Percentiles rank a stretch among this genome's conserved stretches.
Evolutionary conservation across 768 basidiomycete genomes (phyloP).

Genomic region (Amanita brunnescens): DNA sequence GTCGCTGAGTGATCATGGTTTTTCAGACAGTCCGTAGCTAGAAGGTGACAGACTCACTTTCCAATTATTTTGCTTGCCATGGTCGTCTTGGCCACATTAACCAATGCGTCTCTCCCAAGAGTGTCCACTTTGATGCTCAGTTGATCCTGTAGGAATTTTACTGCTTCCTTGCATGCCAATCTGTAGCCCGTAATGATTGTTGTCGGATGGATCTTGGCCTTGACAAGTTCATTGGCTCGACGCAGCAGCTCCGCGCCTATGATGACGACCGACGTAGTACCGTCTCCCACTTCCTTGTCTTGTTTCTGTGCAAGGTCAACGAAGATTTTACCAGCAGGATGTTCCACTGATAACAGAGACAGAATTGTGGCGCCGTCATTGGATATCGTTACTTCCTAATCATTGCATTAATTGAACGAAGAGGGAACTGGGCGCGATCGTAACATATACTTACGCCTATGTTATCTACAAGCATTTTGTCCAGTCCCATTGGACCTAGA

Average conservation of each 20-base stretch:
- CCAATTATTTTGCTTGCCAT: slow-evolving; percentile 99
- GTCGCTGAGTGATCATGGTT: slow-evolving; percentile 49
- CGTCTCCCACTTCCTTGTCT: slow-evolving; percentile 99
- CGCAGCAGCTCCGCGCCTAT: slow-evolving; percentile 95
- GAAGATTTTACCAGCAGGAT: slow-evolving; percentile 95
- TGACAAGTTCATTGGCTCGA: slow-evolving; percentile 95
- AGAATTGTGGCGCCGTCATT: slow-evolving; percentile 99
- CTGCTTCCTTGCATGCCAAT: slow-evolving; percentile 93
- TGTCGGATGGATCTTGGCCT: slow-evolving; percentile 97
- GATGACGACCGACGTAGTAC: slow-evolving; percentile 97
- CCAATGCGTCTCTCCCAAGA: slow-evolving; percentile 83
- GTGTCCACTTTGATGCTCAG: slow-evolving; percentile 89
- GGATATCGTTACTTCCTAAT: slow-evolving; percentile 96
- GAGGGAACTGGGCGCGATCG: not conserved
- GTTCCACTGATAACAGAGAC: slow-evolving; percentile 85
- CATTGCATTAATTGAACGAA: slow-evolving; percentile 3
- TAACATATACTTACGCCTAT: slow-evolving; percentile 62
- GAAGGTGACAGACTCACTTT: slow-evolving; percentile 51
- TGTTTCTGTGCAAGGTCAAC: slow-evolving; percentile 99
- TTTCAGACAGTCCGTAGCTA: not conserved
- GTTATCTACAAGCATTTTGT: slow-evolving; percentile 97
- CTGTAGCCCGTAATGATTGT: slow-evolving; percentile 99
- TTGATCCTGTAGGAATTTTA: slow-evolving; percentile 97
- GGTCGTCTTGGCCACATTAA: slow-evolving; percentile 96
- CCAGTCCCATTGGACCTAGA: slow-evolving; percentile 87